Percentiles rank a stretch among this genome's conserved stretches.
phyloP scores from a whole-genome alignment of 176 grass and related monocot species.

The Rhipidocladum racemiflorum region DNA sequence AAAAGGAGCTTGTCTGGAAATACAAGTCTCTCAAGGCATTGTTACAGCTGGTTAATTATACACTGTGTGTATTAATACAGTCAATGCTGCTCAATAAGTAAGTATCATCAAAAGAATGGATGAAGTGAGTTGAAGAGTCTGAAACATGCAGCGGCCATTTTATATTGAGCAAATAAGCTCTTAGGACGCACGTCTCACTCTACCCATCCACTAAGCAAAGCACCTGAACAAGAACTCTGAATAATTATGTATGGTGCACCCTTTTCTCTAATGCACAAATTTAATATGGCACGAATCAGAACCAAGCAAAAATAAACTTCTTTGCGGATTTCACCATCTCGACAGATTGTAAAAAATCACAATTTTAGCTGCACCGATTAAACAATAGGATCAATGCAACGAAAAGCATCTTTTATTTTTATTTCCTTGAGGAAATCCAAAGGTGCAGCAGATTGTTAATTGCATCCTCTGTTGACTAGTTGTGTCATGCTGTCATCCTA shows the following conservation, averaged over 20 bases:
- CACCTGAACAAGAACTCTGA: not conserved
- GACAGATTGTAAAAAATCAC: not conserved
- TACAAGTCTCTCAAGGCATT: not conserved
- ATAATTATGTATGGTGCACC: slow-evolving; percentile 14
- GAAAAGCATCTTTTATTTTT: not conserved
- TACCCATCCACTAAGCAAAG: not conserved
- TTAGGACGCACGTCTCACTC: slow-evolving; percentile 6
- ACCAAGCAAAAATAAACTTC: not conserved
- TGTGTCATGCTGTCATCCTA: not conserved
- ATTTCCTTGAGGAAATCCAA: not conserved
- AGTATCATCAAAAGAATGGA: not conserved
- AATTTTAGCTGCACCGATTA: not conserved
- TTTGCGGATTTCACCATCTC: not conserved
- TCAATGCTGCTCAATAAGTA: not conserved
- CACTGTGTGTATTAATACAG: not conserved
- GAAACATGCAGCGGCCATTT: slow-evolving; percentile 3
- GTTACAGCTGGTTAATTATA: not conserved
- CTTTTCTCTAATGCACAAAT: not conserved
- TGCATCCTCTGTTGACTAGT: not conserved
- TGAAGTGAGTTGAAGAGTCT: not conserved
- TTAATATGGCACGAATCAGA: not conserved
- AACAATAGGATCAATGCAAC: not conserved
- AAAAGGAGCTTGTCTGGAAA: not conserved
- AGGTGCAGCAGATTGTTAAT: not conserved
- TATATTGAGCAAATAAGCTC: not conserved